Evolutionary conservation across 31 red algal genomes (phyloP), one percentile per base, ranked within the genome.

Genomic region (Pterothamnion heteromorphum): DNA sequence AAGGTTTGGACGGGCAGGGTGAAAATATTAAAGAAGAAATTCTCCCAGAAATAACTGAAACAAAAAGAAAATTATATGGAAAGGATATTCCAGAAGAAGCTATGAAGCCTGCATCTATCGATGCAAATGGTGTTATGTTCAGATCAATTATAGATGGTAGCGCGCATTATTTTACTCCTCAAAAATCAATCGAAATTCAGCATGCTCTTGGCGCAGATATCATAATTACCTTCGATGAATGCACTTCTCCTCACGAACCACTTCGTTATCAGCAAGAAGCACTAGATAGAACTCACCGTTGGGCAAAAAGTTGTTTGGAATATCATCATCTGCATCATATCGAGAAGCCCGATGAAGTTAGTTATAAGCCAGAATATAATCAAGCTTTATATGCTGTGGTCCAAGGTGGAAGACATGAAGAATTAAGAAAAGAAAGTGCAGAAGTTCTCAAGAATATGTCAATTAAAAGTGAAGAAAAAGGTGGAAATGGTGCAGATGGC

Each of bases 221-320:
- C 36, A 90, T 93, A 27, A 94, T 96, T 90, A 74, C 87, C 21
- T 85, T 96, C 23, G 95, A 96, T 90, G 95, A 96, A 81, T 93
- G 93, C 37, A 80, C 95, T 4, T 58, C 93, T 24, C 91, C 74
- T 44, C 93, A 44, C 35, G 76, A 71, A 44, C 74, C 80, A 33
- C 81, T 51, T n/a, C 85, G 78, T 38, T 32, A 89, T 33, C 33
- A 90, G 36, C 58, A 57, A 35, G 80, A 35, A 83, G 35, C 37
- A 3, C 20, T 32, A 27, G 23, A 72, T 37, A 24, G n/a, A 32
- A 38, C 38, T 22, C 91, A 51, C 3, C 21, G n/a, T 18, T 30
- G 71, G 31, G 9, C 36, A 24, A 20, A n/a, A 76, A 26, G 72
- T 30, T 76, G 72, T 41, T 41, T 41, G 38, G 38, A 41, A 41